A percentile compares a stretch with the other conserved stretches of the same genome.
These are phyloP conservation scores for Nyctanthes arbortristis DNA, from an alignment of 257 asterid species.

Conservation along the genomic window DNA sequence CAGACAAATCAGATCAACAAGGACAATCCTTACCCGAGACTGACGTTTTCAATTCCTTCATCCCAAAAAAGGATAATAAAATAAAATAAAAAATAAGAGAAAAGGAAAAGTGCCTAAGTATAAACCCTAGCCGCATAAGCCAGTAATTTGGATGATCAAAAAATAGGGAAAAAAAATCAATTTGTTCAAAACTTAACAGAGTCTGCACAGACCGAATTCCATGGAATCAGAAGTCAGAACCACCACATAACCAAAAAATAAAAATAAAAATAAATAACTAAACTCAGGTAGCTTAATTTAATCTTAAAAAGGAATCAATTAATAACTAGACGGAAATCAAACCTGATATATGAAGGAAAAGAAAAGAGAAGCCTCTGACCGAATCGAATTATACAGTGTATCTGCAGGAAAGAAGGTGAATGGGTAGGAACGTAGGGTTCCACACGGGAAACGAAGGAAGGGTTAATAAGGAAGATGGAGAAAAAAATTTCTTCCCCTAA, in stretches of 20 bases:
- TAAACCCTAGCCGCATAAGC: not conserved
- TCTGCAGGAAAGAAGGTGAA: not conserved
- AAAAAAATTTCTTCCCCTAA: not conserved
- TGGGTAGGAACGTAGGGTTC: not conserved
- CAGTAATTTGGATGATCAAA: not conserved
- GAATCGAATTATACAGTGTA: not conserved
- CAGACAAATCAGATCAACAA: not conserved
- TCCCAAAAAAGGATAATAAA: too few species aligned
- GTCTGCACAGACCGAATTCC: not conserved
- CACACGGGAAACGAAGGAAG: not conserved
- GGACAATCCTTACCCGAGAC: not conserved
- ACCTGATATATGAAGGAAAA: not conserved
- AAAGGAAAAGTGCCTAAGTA: not conserved
- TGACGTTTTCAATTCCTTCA: not conserved
- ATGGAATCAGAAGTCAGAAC: not conserved
- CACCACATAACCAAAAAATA: not conserved
- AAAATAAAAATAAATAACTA: too few species aligned
- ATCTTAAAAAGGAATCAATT: not conserved
- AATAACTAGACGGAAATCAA: not conserved
- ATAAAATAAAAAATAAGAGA: not conserved
- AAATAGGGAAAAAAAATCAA: not conserved
- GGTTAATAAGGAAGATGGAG: not conserved
- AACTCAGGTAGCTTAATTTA: not conserved
- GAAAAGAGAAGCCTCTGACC: too few species aligned
- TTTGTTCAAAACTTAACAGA: not conserved